Percentiles rank a stretch among this genome's conserved stretches.
These are phyloP conservation scores for Erodium trifolium DNA, from an alignment of 441 rosid genomes.

Conservation along the genomic window DNA sequence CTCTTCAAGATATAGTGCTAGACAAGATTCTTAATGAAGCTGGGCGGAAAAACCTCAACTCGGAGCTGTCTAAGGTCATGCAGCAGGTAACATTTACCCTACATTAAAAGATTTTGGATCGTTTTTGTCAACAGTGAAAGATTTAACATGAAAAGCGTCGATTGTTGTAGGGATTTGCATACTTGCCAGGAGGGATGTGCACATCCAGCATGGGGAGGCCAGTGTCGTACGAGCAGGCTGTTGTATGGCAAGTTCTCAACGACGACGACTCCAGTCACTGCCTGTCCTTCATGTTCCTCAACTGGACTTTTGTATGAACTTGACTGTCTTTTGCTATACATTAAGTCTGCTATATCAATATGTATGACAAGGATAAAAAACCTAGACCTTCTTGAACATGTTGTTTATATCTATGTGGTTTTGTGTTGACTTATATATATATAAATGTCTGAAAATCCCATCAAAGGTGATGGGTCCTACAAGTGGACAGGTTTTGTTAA, in stretches of 20 bases:
- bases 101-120: background rate
- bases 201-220: slow-evolving; percentile 86
- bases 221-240: slow-evolving; percentile 70
- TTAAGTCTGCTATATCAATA: too few species aligned
- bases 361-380: background rate
- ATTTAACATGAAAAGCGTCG: too few species aligned
- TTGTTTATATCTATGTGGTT: background rate
- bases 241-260: slow-evolving; percentile 79
- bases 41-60: slow-evolving; percentile 61
- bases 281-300: slow-evolving; percentile 72
- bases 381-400: background rate
- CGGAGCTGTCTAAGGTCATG: slow-evolving; percentile 74
- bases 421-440: background rate
- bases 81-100: slow-evolving; percentile 45
- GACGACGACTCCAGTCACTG: slow-evolving; percentile 71
- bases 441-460: background rate
- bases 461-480: background rate
- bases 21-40: slow-evolving; percentile 84
- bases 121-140: too few species aligned
- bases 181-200: slow-evolving; percentile 74
- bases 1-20: slow-evolving; percentile 79
- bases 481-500: too few species aligned
- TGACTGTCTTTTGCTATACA: background rate
- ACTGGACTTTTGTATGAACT: slow-evolving; percentile 77
- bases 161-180: slow-evolving; percentile 51